Percentiles rank a stretch among this genome's conserved stretches.
phyloP scores from a whole-genome alignment of 495 filamentous ascomycete species.

The Tetracladium setigerum region DNA sequence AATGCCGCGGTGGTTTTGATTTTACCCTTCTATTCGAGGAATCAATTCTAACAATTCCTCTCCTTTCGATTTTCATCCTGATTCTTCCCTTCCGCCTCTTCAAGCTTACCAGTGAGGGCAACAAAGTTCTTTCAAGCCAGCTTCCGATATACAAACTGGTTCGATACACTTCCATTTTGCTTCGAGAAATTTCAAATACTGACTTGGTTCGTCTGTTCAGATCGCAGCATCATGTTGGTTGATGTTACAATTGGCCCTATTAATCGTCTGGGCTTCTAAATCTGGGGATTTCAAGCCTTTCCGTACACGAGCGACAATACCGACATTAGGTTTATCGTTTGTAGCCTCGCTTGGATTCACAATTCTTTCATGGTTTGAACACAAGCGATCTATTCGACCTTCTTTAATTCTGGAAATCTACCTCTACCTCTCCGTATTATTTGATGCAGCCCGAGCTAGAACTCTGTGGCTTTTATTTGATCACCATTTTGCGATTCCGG shows the following conservation, averaged over 20 bases:
- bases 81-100: conserved; percentile 34
- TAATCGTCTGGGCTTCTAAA: conserved; percentile 39
- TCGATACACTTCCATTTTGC: conserved; percentile 6
- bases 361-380: conserved; percentile 34
- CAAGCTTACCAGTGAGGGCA: conserved; percentile 33
- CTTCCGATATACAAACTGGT: conserved; percentile 38
- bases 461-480: conserved; percentile 35
- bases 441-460: conserved; percentile 40
- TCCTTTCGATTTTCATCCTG: conserved; percentile 31
- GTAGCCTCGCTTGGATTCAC: conserved; percentile 25
- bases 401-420: conserved; percentile 55
- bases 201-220: not conserved
- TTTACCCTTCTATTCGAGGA: conserved; percentile 53
- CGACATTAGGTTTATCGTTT: conserved; percentile 37
- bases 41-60: conserved; percentile 36
- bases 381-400: conserved; percentile 29
- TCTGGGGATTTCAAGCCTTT: conserved; percentile 1
- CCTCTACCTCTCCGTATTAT: conserved; percentile 49
- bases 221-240: not conserved
- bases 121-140: conserved; percentile 34
- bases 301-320: conserved; percentile 38
- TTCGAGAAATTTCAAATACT: not conserved
- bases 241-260: conserved; percentile 35
- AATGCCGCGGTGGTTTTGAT: conserved; percentile 30
- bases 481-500: conserved; percentile 1